phyloP scores from a whole-genome alignment of 2,329 filamentous ascomycete species.

The Grosmannia serpens region DNA sequence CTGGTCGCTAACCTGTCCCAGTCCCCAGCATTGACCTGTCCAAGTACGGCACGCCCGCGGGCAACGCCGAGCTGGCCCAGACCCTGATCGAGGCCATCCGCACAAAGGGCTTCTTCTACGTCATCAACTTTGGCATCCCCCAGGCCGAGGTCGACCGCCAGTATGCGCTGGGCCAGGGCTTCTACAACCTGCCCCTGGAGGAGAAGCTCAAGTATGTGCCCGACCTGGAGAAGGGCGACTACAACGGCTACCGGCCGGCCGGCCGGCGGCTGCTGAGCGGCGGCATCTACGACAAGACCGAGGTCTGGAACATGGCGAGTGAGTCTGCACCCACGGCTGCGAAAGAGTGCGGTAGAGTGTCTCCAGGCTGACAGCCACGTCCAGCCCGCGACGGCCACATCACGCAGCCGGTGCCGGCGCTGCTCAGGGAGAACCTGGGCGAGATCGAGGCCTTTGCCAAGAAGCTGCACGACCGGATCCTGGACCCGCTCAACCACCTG shows the following conservation, averaged over 20 bases:
- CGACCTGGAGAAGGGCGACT: slow-evolving; percentile 33
- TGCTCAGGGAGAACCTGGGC: slow-evolving; percentile 34
- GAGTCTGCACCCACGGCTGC: no score
- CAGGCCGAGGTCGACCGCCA: slow-evolving; percentile 44
- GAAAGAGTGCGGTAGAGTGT: no score
- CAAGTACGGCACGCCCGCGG: slow-evolving; percentile 19
- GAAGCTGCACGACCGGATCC: slow-evolving; percentile 30
- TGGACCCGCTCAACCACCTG: slow-evolving; percentile 42
- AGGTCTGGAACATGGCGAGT: slow-evolving; percentile 48
- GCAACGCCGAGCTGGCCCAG: slow-evolving; percentile 20
- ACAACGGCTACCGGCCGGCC: slow-evolving; percentile 38
- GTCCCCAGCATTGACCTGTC: slow-evolving; percentile 19
- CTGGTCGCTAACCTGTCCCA: slow-evolving; percentile 5
- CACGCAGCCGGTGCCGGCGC: slow-evolving; percentile 29
- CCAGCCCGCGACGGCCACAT: slow-evolving; percentile 24
- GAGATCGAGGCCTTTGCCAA: slow-evolving; percentile 43
- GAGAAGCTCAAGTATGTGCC: slow-evolving; percentile 40
- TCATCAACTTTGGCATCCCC: slow-evolving; percentile 44
- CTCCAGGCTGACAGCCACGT: background rate
- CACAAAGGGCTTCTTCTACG: slow-evolving; percentile 37
- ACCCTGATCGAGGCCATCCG: slow-evolving; percentile 32
- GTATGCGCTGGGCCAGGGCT: slow-evolving; percentile 42
- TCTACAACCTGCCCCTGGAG: slow-evolving; percentile 33
- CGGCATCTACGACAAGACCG: slow-evolving; percentile 39
- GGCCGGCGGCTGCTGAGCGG: slow-evolving; percentile 18